phyloP scores from a whole-genome alignment of 768 basidiomycete genomes.

The Russula griseocarnosa region DNA sequence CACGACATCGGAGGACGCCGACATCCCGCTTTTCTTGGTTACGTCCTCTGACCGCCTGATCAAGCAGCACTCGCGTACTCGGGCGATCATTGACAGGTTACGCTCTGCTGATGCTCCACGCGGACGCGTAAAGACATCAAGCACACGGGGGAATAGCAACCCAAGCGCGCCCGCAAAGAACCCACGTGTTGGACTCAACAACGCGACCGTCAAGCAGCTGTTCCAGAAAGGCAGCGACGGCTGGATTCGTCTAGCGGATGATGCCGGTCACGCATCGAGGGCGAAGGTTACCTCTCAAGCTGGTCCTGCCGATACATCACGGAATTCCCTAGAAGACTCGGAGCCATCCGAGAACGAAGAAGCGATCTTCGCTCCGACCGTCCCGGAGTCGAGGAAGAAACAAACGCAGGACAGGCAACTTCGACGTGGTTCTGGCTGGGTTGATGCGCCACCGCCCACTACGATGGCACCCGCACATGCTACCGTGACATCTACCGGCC shows the following conservation, averaged over 20 bases:
- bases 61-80: conserved; percentile 50
- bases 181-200: conserved; percentile 14
- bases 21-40: conserved; percentile 38
- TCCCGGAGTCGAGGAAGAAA: conserved; percentile 19
- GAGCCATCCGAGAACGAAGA: conserved; percentile 22
- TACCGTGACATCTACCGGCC: neutral
- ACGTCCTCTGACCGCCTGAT: conserved; percentile 34
- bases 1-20: conserved; percentile 26
- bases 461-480: neutral
- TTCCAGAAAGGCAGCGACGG: conserved; percentile 29
- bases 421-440: conserved; percentile 10
- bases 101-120: conserved; percentile 38
- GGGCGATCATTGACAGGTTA: conserved; percentile 55
- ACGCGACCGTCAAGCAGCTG: conserved; percentile 24
- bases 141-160: neutral
- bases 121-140: conserved; percentile 22
- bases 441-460: neutral
- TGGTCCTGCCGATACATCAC: neutral
- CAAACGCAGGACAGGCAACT: conserved; percentile 11
- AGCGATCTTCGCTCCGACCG: conserved; percentile 4
- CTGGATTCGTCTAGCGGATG: conserved; percentile 26
- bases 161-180: conserved; percentile 8
- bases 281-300: neutral
- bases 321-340: conserved; percentile 22
- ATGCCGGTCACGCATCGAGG: conserved; percentile 9